A percentile compares a stretch with the other conserved stretches of the same genome.
Conservation (phyloP, 805 yeast species). For the Metschnikowia amazonensis region DNA sequence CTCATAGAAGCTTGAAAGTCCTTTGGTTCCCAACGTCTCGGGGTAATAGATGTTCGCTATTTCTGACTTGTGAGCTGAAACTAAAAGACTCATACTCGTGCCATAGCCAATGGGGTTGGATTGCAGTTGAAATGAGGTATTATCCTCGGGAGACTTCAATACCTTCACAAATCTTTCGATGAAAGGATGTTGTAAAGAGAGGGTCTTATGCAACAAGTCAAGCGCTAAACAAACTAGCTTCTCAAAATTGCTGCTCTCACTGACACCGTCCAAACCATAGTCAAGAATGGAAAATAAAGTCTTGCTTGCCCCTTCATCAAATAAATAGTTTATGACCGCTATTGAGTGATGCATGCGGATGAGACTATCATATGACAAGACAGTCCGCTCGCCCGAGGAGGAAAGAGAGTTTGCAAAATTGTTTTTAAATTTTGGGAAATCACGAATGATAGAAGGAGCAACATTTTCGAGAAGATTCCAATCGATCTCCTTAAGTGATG, state of each 20-base stretch:
- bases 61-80: constrained; percentile 21
- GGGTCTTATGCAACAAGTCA: constrained; percentile 39
- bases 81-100: constrained; percentile 27
- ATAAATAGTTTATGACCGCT: constrained; percentile 57
- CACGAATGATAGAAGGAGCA: constrained; percentile 43
- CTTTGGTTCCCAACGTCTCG: constrained; percentile 51
- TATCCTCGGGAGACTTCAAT: constrained; percentile 27
- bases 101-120: constrained; percentile 19
- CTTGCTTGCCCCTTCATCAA: constrained; percentile 53
- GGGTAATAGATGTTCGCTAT: constrained; percentile 38
- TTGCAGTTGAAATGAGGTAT: background rate
- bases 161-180: constrained; percentile 52
- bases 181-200: constrained; percentile 57
- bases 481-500: constrained; percentile 32
- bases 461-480: constrained; percentile 49
- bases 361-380: constrained; percentile 21
- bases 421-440: constrained; percentile 18
- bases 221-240: constrained; percentile 40
- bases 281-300: constrained; percentile 52
- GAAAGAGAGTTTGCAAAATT: constrained; percentile 22
- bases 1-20: constrained; percentile 62
- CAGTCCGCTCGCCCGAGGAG: constrained; percentile 12
- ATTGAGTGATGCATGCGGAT: constrained; percentile 70
- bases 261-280: constrained; percentile 56
- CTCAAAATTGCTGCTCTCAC: constrained; percentile 38